Base-by-base conservation (phyloP, 1,284 basidiomycete genomes). In the Papiliotrema flavescens region DNA sequence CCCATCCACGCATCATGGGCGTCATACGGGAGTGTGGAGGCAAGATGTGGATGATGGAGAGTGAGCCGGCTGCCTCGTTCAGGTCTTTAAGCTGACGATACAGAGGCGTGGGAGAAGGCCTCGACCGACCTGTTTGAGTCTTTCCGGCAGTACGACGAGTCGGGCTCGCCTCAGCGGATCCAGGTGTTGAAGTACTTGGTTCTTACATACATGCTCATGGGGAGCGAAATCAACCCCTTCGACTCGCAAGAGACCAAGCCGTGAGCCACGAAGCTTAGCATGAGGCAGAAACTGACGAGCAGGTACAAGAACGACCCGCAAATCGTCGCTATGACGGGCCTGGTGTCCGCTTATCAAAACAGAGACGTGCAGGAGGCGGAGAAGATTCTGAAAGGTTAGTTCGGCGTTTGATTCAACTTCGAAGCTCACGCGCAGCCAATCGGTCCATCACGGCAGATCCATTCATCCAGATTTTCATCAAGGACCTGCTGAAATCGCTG, bases 31-130 rank as follows among this genome's bases (percentile, higher is more conserved):
- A 99, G 76, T 98, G 95, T 64, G 96, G 96, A 14, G 96, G 96
- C 8, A 99, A 98, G 79, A 99, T 99, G 96, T 97, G 96, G 91
- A 98, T 99, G 96, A 91, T 90, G 55, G 96, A 98, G 80, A 89
- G 94, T 89, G 73, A 66, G 87, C 80, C 3, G 79, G 23, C 32
- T n/a, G 3, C 13, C 15, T 49, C 24, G 24, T 8, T 28, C 11
- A 46, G 22, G n/a, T n/a, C n/a, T n/a, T n/a, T 34, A 13, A 11
- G 28, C 56, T 60, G 48, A 64, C 56, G 8, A 7, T 3, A 1
- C 66, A 92, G 90, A 89, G 61, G 88, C 96, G 78, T 99, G 95
- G 94, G 88, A 89, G 57, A 86, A 90, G 49, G 96, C 96, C 0
- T 95, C 92, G 62, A 90, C 92, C 68, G 95, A 98, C 78, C 96